Conservation (phyloP, 75 land plant species). For the Azolla pinnata region DNA sequence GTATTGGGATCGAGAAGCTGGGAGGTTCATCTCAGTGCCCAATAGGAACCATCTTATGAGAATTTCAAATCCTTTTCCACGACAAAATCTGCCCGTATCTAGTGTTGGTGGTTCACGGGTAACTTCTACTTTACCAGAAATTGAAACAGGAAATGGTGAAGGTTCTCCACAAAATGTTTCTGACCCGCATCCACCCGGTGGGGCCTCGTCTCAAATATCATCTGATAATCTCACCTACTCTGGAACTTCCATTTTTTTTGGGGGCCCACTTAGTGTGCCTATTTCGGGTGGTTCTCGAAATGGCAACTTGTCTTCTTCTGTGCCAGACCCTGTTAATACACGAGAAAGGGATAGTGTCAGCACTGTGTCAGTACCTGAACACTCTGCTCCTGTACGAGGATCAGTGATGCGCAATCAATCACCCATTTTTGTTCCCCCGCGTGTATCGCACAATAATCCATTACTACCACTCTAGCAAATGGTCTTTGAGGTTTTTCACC, state of each 20-base stretch:
- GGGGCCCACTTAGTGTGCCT: conserved; percentile 58
- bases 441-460: neutral
- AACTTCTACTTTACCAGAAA: neutral
- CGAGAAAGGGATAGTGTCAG: conserved; percentile 6
- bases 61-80: conserved; percentile 13
- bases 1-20: conserved; percentile 60
- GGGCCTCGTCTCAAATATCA: conserved; percentile 14
- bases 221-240: conserved; percentile 44
- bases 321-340: conserved; percentile 3
- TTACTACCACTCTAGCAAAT: too few species aligned
- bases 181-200: conserved; percentile 10
- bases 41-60: conserved; percentile 15
- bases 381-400: conserved; percentile 14
- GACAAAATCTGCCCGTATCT: conserved; percentile 18
- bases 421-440: conserved; percentile 43
- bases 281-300: conserved; percentile 21
- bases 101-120: conserved; percentile 6
- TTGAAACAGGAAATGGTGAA: neutral
- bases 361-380: conserved; percentile 12
- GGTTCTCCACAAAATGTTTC: conserved; percentile 11
- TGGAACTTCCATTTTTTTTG: conserved; percentile 71
- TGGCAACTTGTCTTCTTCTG: neutral
- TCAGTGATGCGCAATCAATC: conserved; percentile 28
- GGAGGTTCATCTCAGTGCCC: conserved; percentile 52
- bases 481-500: too few species aligned